These are phyloP conservation scores for Penicillium hesseltinei DNA, from an alignment of 2,329 filamentous ascomycete genomes.

Conservation along the genomic window DNA sequence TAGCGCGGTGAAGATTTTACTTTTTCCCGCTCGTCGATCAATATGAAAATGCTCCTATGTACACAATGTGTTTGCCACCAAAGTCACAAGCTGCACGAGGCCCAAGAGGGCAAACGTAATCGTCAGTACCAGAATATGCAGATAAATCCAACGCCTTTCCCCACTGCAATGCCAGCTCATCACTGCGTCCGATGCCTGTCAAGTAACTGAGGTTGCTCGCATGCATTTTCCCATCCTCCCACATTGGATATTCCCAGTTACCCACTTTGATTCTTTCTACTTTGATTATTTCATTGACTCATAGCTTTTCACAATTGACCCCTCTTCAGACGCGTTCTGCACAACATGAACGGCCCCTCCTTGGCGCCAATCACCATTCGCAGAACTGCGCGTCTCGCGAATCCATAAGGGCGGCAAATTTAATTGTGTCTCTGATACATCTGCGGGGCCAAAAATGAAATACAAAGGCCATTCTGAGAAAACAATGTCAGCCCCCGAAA, in stretches of 20 bases:
- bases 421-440: slow-evolving; percentile 11
- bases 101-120: slow-evolving; percentile 21
- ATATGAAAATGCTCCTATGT: background rate
- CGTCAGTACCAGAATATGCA: slow-evolving; percentile 9
- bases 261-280: background rate
- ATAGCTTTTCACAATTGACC: slow-evolving; percentile 1
- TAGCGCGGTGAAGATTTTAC: background rate
- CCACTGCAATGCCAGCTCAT: slow-evolving; percentile 66
- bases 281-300: slow-evolving; percentile 3
- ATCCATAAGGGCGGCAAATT: slow-evolving; percentile 17
- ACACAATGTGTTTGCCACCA: slow-evolving; percentile 7
- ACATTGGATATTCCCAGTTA: slow-evolving; percentile 2
- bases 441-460: slow-evolving; percentile 15
- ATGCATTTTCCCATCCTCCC: slow-evolving; percentile 8
- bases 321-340: slow-evolving; percentile 25
- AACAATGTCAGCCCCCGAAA: background rate
- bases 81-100: slow-evolving; percentile 16
- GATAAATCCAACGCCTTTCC: slow-evolving; percentile 32
- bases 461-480: background rate
- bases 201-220: slow-evolving; percentile 17
- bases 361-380: slow-evolving; percentile 25
- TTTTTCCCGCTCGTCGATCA: background rate
- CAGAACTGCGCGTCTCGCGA: slow-evolving; percentile 26
- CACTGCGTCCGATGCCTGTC: slow-evolving; percentile 62
- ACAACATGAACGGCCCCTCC: slow-evolving; percentile 27